These are phyloP conservation scores for Mycena albidolilacea DNA, from an alignment of 768 basidiomycete species.

Conservation along the genomic window DNA sequence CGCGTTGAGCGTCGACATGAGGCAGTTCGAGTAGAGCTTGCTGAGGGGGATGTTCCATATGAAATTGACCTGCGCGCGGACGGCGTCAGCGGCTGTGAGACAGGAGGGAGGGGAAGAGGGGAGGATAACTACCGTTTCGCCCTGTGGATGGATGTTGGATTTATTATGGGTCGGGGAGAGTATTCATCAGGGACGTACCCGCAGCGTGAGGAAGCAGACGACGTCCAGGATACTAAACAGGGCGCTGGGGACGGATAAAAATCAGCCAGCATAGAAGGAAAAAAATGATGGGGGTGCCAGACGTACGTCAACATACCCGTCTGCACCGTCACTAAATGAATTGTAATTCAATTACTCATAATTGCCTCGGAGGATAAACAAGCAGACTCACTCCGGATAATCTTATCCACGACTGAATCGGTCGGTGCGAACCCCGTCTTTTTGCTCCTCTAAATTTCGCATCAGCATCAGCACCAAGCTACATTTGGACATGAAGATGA, in stretches of 20 bases:
- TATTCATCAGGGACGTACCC: no score
- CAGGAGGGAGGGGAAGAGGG: no score
- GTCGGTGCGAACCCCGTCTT: conserved; percentile 19
- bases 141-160: neutral
- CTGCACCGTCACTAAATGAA: conserved; percentile 19
- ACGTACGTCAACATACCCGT: conserved; percentile 20
- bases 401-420: conserved; percentile 19
- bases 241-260: neutral
- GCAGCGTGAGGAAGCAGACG: conserved; percentile 12
- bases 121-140: conserved; percentile 11
- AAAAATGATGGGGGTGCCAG: neutral
- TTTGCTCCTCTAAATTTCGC: neutral
- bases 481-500: neutral
- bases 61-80: conserved; percentile 6
- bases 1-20: conserved; percentile 26
- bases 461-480: neutral
- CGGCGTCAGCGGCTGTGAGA: no score
- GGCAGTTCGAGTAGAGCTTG: conserved; percentile 26
- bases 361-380: no score
- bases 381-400: conserved; percentile 13
- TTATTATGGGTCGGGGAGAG: no score
- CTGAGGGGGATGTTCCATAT: conserved; percentile 26
- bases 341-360: no score
- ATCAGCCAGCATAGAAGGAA: neutral
- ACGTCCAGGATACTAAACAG: conserved; percentile 24